Base-by-base conservation (phyloP, 1,139 yeast species). In the Yamadazyma friedrichii region DNA sequence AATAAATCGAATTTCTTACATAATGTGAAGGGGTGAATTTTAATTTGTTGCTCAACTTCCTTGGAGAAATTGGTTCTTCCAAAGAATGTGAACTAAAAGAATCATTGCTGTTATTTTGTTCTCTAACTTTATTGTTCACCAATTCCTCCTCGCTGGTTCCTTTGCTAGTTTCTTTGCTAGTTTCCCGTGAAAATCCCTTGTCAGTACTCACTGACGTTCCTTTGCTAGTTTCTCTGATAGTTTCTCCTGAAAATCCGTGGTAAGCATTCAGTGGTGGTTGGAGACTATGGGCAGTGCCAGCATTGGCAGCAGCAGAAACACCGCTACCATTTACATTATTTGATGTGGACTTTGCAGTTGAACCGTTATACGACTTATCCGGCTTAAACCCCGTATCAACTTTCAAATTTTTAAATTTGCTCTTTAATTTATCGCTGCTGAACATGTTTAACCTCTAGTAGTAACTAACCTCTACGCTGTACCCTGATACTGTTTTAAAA, bases 1-100 rank as follows among this genome's bases (percentile, higher is more conserved):
- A 15, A 25, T 31, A 31, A 26, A 73, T 49, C 49, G 65, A 63
- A 40, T 65, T 69, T 42, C 75, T 60, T 3, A 68, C 73, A 42
- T 61, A 61, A 2, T 71, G 64, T 2, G 72, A 62, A 2, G 75
- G 74, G 4, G 74, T 65, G 12, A 62, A 48, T 42, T 59, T 62
- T 13, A 64, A 53, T 38, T 55, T 61, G 22, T 65, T 70, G 22
- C 49, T 47, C 15, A 50, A 27, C 37, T 44, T 50, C 31, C 55
- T 41, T 8, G 50, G 46, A 9, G 41, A 31, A 22, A 20, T 9
- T 10, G 45, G 41, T n/a, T 42, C 47, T 11, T 42, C 47, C 12
- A 26, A 15, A 10, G n/a, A n/a, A 6, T 6, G 12, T 11, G 34
- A 29, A 24, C 39, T 36, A 22, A 36, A 4, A 9, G 33, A 28